Conservation (phyloP, 257 asterid genomes). For the Plantago elongata region DNA sequence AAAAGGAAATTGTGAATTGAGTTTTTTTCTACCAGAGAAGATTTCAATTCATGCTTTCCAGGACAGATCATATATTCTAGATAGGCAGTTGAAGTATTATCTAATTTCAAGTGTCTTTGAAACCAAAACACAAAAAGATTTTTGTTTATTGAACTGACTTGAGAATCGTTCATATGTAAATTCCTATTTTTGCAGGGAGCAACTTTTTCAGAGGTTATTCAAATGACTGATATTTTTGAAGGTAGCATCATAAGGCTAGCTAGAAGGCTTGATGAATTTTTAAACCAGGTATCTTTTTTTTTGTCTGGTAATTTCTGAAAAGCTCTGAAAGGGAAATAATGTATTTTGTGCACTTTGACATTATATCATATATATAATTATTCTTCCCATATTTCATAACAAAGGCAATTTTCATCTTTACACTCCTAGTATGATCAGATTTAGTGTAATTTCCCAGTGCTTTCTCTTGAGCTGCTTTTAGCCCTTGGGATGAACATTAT, state of each 20-base stretch:
- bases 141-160: background rate
- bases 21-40: no score
- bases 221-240: conserved; percentile 92
- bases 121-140: no score
- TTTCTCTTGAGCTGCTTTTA: background rate
- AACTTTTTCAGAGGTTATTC: conserved; percentile 66
- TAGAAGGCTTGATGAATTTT: conserved; percentile 92
- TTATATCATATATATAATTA: no score
- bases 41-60: no score
- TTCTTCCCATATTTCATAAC: no score
- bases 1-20: no score
- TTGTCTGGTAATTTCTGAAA: background rate
- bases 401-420: background rate
- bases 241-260: conserved; percentile 88
- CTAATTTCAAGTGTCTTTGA: no score
- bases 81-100: no score
- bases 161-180: background rate
- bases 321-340: background rate
- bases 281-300: conserved; percentile 62
- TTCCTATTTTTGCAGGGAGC: conserved; percentile 57
- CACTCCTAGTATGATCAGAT: background rate
- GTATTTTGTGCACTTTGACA: background rate
- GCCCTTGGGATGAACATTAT: background rate
- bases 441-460: background rate
- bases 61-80: no score